Evolutionary conservation across 1,139 yeast genomes (phyloP).

Genomic region (Sugiyamaella sp.): DNA sequence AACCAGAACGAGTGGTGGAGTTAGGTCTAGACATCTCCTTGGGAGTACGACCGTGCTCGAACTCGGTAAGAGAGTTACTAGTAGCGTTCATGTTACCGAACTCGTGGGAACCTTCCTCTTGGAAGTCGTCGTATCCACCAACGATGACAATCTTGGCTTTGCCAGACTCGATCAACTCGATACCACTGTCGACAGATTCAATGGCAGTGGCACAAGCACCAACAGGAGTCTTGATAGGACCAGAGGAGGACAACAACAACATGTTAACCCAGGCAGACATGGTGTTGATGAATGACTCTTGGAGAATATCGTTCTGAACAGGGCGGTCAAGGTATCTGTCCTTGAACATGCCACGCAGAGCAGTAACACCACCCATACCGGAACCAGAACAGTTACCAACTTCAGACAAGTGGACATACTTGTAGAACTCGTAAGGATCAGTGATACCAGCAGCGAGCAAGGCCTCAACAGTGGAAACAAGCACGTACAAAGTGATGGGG

Average conservation of each 20-base stretch:
- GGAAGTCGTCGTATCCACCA: conserved; percentile 99
- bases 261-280: conserved; percentile 99
- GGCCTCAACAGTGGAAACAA: conserved; percentile 95
- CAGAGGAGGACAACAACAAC: conserved; percentile 95
- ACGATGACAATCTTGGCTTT: conserved; percentile 95
- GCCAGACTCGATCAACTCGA: conserved; percentile 87
- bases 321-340: conserved; percentile 91
- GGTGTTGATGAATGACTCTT: conserved; percentile 97
- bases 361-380: conserved; percentile 99
- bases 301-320: conserved; percentile 94
- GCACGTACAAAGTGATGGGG: conserved; percentile 88
- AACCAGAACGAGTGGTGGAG: conserved; percentile 93
- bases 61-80: conserved; percentile 81
- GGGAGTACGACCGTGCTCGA: conserved; percentile 96
- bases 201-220: conserved; percentile 99
- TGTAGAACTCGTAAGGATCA: conserved; percentile 97
- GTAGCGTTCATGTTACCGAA: conserved; percentile 99
- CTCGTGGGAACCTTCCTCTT: conserved; percentile 97
- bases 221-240: conserved; percentile 98
- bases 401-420: conserved; percentile 96
- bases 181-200: conserved; percentile 95
- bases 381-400: conserved; percentile 99
- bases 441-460: conserved; percentile 91
- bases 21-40: conserved; percentile 98
- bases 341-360: conserved; percentile 96